These are phyloP conservation scores for Hyaloscypha finlandica DNA, from an alignment of 495 filamentous ascomycete genomes.

Conservation along the genomic window DNA sequence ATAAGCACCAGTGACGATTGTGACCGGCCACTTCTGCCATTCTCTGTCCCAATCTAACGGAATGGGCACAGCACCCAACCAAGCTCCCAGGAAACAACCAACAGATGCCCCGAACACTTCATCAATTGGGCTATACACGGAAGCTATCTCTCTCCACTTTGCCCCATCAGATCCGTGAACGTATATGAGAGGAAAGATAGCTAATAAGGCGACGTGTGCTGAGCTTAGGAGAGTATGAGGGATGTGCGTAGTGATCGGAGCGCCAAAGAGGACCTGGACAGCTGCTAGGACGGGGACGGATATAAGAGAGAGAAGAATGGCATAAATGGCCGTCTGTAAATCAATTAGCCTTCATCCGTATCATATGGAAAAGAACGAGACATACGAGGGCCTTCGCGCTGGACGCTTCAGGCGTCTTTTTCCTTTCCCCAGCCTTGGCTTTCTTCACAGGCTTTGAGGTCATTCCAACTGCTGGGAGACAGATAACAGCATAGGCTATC, in stretches of 20 bases:
- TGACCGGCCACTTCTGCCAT: conserved; percentile 98
- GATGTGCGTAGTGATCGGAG: conserved; percentile 82
- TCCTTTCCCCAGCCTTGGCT: conserved; percentile 41
- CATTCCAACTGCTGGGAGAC: conserved; percentile 67
- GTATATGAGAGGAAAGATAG: conserved; percentile 75
- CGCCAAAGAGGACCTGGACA: conserved; percentile 83
- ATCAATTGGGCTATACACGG: conserved; percentile 58
- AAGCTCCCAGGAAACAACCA: conserved; percentile 65
- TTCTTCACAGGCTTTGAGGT: conserved; percentile 32
- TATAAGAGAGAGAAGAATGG: conserved; percentile 58
- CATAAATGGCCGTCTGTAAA: conserved; percentile 60
- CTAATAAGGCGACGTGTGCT: conserved; percentile 76
- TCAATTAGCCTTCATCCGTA: conserved; percentile 11
- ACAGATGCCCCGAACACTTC: conserved; percentile 67
- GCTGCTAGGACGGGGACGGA: conserved; percentile 62
- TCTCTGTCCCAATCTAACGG: conserved; percentile 93
- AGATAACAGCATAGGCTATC: conserved; percentile 65
- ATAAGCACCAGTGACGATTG: conserved; percentile 75
- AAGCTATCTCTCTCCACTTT: conserved; percentile 72
- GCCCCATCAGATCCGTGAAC: conserved; percentile 73
- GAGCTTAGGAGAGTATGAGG: conserved; percentile 76
- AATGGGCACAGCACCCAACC: conserved; percentile 87
- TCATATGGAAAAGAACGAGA: background rate
- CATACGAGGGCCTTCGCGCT: conserved; percentile 41
- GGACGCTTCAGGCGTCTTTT: conserved; percentile 42